Evolutionary conservation across 1,139 yeast genomes (phyloP).

Genomic region (Kodamaea derodonti): DNA sequence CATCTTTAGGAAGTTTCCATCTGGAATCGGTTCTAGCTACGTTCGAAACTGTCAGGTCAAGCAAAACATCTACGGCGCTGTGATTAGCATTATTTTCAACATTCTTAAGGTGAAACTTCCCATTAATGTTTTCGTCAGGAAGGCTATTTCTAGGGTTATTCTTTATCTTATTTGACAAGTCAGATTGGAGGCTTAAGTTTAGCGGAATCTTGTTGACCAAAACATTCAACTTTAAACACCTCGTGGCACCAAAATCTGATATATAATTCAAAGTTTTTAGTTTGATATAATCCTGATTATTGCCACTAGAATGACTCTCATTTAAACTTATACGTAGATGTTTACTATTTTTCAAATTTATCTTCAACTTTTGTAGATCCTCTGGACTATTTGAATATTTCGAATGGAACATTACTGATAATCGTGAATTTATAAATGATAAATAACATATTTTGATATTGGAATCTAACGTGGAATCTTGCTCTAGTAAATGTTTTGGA

Average conservation of each 20-base stretch:
- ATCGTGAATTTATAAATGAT: slow-evolving; percentile 37
- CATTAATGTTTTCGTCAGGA: too few species aligned
- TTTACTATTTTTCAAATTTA: slow-evolving; percentile 25
- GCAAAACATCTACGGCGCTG: too few species aligned
- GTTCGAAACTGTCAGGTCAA: too few species aligned
- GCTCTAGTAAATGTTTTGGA: slow-evolving; percentile 22
- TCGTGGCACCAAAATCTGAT: slow-evolving; percentile 37
- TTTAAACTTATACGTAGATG: slow-evolving; percentile 30
- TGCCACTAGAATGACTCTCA: slow-evolving; percentile 16
- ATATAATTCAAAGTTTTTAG: slow-evolving; percentile 42
- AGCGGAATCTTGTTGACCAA: too few species aligned
- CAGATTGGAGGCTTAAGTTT: too few species aligned
- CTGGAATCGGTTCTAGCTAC: too few species aligned
- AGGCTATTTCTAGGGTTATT: too few species aligned
- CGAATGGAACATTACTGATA: slow-evolving; percentile 31
- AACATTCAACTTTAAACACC: slow-evolving; percentile 24
- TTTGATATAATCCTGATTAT: slow-evolving; percentile 36
- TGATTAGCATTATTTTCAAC: too few species aligned
- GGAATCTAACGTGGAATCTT: slow-evolving; percentile 10
- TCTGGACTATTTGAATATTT: slow-evolving; percentile 28
- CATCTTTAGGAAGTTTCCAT: too few species aligned
- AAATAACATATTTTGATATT: slow-evolving; percentile 31
- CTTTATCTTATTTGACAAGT: too few species aligned
- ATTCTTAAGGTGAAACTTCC: too few species aligned
- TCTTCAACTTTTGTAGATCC: slow-evolving; percentile 26